Evolutionary conservation across 257 asterid genomes (phyloP), one percentile per base, ranked within the genome.

Genomic region (Rauvolfia tetraphylla): DNA sequence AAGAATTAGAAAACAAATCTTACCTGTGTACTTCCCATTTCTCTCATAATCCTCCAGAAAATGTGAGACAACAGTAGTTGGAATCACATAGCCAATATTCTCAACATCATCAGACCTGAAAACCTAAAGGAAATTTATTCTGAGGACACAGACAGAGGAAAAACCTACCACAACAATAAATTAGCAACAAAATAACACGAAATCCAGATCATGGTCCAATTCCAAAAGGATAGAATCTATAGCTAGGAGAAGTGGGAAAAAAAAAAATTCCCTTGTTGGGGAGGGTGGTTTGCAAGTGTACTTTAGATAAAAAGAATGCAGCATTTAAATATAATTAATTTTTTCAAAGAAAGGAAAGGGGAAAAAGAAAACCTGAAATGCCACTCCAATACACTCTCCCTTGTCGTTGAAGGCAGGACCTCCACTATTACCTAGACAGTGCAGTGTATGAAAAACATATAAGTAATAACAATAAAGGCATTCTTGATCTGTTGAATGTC

Each of bases 361-460:
- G 23, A 62, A 79, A 81, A 67, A 65, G 66, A 73, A 65, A 78
- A 95, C 99, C 99, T 92, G 99, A 80, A 95, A 95, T 65, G 99
- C 99, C 77, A 95, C 98, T 33, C 99, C 98, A 61, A 92, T 91
- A 89, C 99, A 95, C 90, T 95, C 97, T 81, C 99, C 99, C 74
- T 84, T 80, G 71, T 91, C 97, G 73, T 95, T 95, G 89, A 95
- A 95, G 68, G 99, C 99, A 74, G 99, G 99, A 73, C 99, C 98
- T 2, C 99, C 99, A 76, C 99, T 95, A 81, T 95, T 95, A 84
- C 98, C 98, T 95, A 74, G 75, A 84, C 72, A 77, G 79, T 82
- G 83, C 61, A 74, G 75, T 49, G 69, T 51, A 67, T n/a, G 10
- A 71, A 20, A 29, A 62, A 41, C 27, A 36, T 18, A 68, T 48